phyloP scores from a whole-genome alignment of 768 basidiomycete genomes.

The Naganishia vishniacii region DNA sequence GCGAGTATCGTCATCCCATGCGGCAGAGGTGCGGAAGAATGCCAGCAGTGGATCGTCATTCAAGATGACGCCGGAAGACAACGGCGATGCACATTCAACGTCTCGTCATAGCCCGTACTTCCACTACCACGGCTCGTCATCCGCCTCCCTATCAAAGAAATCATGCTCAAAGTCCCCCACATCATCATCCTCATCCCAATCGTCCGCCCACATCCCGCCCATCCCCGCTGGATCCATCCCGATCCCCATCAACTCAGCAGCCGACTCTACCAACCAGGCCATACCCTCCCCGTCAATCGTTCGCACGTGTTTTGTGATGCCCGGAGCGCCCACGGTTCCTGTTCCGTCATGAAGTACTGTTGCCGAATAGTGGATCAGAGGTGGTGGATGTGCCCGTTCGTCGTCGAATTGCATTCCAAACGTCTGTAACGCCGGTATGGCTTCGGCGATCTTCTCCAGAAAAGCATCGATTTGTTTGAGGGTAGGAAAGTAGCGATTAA shows the following conservation, averaged over 20 bases:
- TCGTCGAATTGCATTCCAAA: conserved; percentile 10
- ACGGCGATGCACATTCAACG: no score
- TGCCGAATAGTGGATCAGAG: conserved; percentile 7
- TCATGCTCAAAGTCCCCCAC: neutral
- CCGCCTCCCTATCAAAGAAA: neutral
- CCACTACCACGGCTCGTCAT: neutral
- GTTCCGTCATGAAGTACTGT: neutral
- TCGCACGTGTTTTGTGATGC: neutral
- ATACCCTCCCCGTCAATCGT: conserved; percentile 1
- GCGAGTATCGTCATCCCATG: no score
- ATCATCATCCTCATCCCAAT: neutral
- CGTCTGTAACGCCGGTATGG: conserved; percentile 7
- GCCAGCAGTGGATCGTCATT: no score
- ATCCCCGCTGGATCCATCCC: conserved; percentile 1
- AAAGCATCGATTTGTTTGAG: conserved; percentile 1
- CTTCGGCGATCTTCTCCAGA: neutral
- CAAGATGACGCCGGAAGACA: no score
- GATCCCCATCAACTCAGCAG: conserved; percentile 12
- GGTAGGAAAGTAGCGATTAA: conserved; percentile 9
- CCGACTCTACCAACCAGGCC: conserved; percentile 7
- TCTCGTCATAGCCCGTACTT: no score
- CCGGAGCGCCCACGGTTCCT: neutral
- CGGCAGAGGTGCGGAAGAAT: no score
- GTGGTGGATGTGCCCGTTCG: conserved; percentile 3
- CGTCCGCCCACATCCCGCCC: neutral